These are phyloP conservation scores for Leccinum subgranulosum DNA, from an alignment of 768 basidiomycete species.

Conservation along the genomic window DNA sequence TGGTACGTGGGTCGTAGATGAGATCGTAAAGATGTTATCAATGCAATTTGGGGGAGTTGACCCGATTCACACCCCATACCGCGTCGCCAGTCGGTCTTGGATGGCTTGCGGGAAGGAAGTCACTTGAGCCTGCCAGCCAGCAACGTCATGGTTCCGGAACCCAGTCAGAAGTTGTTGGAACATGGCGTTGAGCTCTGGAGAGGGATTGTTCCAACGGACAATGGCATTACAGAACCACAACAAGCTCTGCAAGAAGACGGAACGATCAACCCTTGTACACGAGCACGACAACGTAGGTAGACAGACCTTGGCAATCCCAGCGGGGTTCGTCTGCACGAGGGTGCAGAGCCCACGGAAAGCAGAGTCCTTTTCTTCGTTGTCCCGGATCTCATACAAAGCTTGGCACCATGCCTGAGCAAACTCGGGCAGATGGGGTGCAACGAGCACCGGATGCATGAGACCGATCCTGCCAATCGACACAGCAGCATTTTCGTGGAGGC, in stretches of 20 bases:
- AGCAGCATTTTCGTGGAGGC: conserved; percentile 95
- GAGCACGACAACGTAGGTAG: background rate
- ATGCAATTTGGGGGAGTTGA: background rate
- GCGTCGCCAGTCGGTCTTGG: conserved; percentile 78
- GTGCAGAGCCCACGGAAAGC: conserved; percentile 98
- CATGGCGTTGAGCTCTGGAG: conserved; percentile 88
- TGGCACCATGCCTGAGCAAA: conserved; percentile 98
- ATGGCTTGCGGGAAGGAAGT: conserved; percentile 83
- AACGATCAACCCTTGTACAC: conserved; percentile 3
- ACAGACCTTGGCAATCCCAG: conserved; percentile 86
- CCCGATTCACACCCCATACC: conserved; percentile 75
- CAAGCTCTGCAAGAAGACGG: conserved; percentile 57
- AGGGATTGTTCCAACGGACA: conserved; percentile 92
- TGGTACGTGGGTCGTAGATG: conserved; percentile 7
- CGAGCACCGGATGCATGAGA: conserved; percentile 82
- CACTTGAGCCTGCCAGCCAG: conserved; percentile 84
- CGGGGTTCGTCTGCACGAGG: conserved; percentile 91
- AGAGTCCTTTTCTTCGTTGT: conserved; percentile 99
- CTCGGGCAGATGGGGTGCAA: conserved; percentile 84
- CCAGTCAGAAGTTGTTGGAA: conserved; percentile 87
- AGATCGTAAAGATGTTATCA: conserved; percentile 14
- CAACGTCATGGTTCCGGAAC: conserved; percentile 85
- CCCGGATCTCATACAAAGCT: conserved; percentile 95
- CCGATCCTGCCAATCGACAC: conserved; percentile 97
- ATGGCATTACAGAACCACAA: conserved; percentile 99